Conservation (phyloP, 2,329 filamentous ascomycete genomes). For the Colletotrichum tabaci region DNA sequence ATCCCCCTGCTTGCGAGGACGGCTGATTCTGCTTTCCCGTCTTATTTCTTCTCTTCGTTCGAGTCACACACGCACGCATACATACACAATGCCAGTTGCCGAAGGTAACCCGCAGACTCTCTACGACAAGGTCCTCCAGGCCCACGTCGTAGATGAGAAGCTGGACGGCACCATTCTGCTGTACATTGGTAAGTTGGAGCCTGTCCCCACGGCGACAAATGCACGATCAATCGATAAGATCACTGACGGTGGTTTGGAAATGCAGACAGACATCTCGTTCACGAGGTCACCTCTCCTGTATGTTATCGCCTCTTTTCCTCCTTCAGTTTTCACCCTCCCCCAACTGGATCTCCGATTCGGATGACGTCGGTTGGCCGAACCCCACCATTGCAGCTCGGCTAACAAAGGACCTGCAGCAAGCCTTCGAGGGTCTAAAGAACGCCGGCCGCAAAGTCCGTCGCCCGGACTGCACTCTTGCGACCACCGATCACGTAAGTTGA, state of each 20-base stretch:
- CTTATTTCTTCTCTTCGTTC: neutral
- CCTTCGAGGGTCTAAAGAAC: slow-evolving; percentile 95
- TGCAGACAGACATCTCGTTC: slow-evolving; percentile 92
- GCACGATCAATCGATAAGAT: neutral
- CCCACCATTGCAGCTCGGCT: slow-evolving; percentile 28
- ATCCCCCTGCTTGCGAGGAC: slow-evolving; percentile 16
- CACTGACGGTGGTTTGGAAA: slow-evolving; percentile 4
- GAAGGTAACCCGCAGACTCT: slow-evolving; percentile 84
- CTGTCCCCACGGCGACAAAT: neutral
- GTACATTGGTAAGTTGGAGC: slow-evolving; percentile 82
- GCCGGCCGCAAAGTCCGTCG: slow-evolving; percentile 89
- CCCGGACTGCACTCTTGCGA: slow-evolving; percentile 96
- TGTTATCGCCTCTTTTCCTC: slow-evolving; percentile 20
- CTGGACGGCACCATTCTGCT: slow-evolving; percentile 92
- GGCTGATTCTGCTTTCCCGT: slow-evolving; percentile 7
- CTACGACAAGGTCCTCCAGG: slow-evolving; percentile 97
- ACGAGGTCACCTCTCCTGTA: slow-evolving; percentile 98
- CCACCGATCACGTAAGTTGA: slow-evolving; percentile 89
- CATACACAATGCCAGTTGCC: slow-evolving; percentile 78
- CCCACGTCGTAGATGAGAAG: slow-evolving; percentile 96
- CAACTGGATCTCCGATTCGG: slow-evolving; percentile 1
- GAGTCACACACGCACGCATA: slow-evolving; percentile 44
- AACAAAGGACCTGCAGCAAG: slow-evolving; percentile 75
- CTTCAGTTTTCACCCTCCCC: no score
- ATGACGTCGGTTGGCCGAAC: slow-evolving; percentile 37